Evolutionary conservation across 2,329 filamentous ascomycete genomes (phyloP).

Genomic region (Gliomastix tumulicola): DNA sequence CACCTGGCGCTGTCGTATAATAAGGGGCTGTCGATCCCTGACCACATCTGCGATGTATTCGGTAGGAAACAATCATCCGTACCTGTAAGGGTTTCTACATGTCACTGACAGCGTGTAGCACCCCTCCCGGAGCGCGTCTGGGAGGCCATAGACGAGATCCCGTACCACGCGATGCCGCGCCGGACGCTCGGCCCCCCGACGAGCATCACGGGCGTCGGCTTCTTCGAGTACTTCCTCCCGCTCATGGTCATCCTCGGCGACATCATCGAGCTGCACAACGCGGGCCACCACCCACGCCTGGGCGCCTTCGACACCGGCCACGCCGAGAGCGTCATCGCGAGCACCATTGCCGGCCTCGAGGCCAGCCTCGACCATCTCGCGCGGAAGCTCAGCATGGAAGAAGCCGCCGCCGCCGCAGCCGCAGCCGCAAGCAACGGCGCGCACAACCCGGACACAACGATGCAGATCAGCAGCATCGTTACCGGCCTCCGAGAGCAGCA

Average conservation of each 20-base stretch:
- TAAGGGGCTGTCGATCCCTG: slow-evolving; percentile 31
- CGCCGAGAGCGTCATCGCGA: slow-evolving; percentile 23
- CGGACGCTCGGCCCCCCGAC: slow-evolving; percentile 28
- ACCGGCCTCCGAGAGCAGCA: slow-evolving; percentile 4
- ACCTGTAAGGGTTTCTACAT: background rate
- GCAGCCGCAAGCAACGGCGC: no score
- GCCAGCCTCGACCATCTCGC: slow-evolving; percentile 24
- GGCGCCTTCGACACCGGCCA: slow-evolving; percentile 24
- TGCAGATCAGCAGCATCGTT: slow-evolving; percentile 13
- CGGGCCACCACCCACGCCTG: slow-evolving; percentile 32
- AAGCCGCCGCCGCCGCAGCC: background rate
- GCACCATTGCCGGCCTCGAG: slow-evolving; percentile 28
- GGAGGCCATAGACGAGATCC: slow-evolving; percentile 27
- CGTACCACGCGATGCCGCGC: slow-evolving; percentile 19
- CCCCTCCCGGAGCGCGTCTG: slow-evolving; percentile 32
- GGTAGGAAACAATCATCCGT: no score
- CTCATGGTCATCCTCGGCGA: slow-evolving; percentile 41
- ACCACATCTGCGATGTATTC: slow-evolving; percentile 35
- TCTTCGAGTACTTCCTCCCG: slow-evolving; percentile 43
- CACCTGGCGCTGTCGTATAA: slow-evolving; percentile 41
- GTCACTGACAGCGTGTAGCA: slow-evolving; percentile 12
- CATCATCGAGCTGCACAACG: slow-evolving; percentile 38
- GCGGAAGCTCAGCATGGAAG: slow-evolving; percentile 9
- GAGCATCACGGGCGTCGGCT: slow-evolving; percentile 29
- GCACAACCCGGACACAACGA: slow-evolving; percentile 1